Evolutionary conservation across 495 filamentous ascomycete species (phyloP), one percentile per base, ranked within the genome.

Genomic region (Neurospora sp.): DNA sequence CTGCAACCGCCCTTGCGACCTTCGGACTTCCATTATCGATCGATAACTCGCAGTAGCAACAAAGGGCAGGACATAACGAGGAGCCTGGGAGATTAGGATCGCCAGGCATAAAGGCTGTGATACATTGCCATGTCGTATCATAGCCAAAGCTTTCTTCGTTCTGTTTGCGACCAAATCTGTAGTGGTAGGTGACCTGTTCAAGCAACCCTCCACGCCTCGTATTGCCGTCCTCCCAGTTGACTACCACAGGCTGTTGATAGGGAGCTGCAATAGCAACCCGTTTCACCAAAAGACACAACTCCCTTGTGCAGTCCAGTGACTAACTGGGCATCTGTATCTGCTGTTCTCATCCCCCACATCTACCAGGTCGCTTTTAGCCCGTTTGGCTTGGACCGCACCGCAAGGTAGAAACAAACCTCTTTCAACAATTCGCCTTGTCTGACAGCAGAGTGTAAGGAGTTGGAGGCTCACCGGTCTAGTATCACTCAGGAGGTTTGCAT

Each of bases 151-250:
- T 62, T 62, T 62, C 13, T 17, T 31, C 21, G 5, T 17, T 62
- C 24, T 24, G 24, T 17, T 62, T 62, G 24, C 24, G 11, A 59
- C 48, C 48, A 28, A 59, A 62, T 13, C 13, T 62, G 54, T 62
- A 31, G 54, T 62, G 54, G 54, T 31, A 62, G 24, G 54, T 62
- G 54, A 62, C 54, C 54, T 62, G 24, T 31, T 28, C 54, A 62
- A 62, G 48, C 48, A 62, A 34, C 54, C 15, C 9, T 17, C 7
- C 54, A 19, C 0, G 54, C 15, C 28, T 66, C 54, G 54, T 66
- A 36, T 66, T 66, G 28, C 28, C 34, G 28, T 36, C 15, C 7
- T 66, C 5, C 6, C 24, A 66, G 13, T 34, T 34, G 28, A 19
- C 28, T 62, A 34, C 19, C 54, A 62, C 45, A 62, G 7, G 28